Evolutionary conservation across 2,329 filamentous ascomycete genomes (phyloP).

Genomic region (Monilinia laxa): DNA sequence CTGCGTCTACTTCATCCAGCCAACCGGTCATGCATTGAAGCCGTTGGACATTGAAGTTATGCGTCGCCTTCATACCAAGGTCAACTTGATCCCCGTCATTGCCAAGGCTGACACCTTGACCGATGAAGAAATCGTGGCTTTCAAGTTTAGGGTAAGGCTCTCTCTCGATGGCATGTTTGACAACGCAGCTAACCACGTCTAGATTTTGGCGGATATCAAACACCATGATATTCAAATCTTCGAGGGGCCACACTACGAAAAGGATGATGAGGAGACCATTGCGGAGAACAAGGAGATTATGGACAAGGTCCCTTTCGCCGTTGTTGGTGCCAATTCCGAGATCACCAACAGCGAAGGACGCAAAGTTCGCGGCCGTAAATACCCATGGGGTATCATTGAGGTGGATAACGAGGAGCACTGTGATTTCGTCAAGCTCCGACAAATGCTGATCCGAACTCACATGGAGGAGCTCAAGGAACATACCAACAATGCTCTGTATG

Average conservation of each 20-base stretch:
- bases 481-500: constrained; percentile 98
- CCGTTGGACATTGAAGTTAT: constrained; percentile 98
- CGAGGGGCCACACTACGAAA: constrained; percentile 95
- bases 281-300: constrained; percentile 99
- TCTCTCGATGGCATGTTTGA: background rate
- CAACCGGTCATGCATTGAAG: constrained; percentile 97
- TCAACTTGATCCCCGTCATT: constrained; percentile 99
- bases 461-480: constrained; percentile 99
- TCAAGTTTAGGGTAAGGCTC: constrained; percentile 88
- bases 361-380: constrained; percentile 91
- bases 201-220: constrained; percentile 97
- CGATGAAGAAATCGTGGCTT: constrained; percentile 89
- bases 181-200: constrained; percentile 26
- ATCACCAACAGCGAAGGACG: constrained; percentile 88
- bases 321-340: constrained; percentile 95
- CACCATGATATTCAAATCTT: constrained; percentile 99
- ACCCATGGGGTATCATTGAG: constrained; percentile 98
- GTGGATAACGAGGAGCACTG: constrained; percentile 99
- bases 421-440: constrained; percentile 98
- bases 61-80: constrained; percentile 99
- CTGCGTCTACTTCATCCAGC: constrained; percentile 99
- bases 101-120: constrained; percentile 98
- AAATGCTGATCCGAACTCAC: constrained; percentile 99
- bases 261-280: constrained; percentile 98
- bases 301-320: constrained; percentile 98